Evolutionary conservation across 805 yeast species (phyloP).

Genomic region (Candida cerambycidarum): DNA sequence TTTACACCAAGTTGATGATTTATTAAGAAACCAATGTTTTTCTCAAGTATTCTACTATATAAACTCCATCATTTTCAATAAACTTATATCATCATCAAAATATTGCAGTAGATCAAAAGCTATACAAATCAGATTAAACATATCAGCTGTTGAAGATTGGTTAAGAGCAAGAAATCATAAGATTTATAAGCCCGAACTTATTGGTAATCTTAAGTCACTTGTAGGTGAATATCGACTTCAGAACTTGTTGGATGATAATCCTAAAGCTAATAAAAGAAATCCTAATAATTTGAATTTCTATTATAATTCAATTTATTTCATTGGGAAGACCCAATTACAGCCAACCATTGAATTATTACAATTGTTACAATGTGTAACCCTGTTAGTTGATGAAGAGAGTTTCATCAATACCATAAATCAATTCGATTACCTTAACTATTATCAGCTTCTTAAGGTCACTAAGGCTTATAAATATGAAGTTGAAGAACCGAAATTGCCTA

Average conservation of each 20-base stretch:
- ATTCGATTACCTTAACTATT: conserved; percentile 59
- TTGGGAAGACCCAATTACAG: conserved; percentile 65
- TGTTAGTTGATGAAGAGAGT: conserved; percentile 63
- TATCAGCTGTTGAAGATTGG: conserved; percentile 93
- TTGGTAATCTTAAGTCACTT: conserved; percentile 29
- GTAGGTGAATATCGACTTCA: conserved; percentile 13
- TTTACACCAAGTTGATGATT: conserved; percentile 75
- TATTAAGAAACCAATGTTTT: conserved; percentile 74
- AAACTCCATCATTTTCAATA: conserved; percentile 69
- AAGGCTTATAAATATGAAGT: conserved; percentile 84
- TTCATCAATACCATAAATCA: conserved; percentile 53
- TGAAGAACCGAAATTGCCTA: conserved; percentile 67
- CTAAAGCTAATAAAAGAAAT: conserved; percentile 21
- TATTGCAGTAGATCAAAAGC: conserved; percentile 81
- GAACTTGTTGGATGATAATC: conserved; percentile 24
- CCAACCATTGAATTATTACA: conserved; percentile 80
- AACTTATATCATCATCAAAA: conserved; percentile 63
- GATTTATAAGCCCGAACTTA: conserved; percentile 31
- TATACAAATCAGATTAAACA: conserved; percentile 81
- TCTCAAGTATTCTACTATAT: conserved; percentile 79
- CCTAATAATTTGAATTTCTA: conserved; percentile 56
- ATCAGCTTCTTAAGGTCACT: conserved; percentile 67
- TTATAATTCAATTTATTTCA: conserved; percentile 61
- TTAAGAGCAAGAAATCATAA: conserved; percentile 64
- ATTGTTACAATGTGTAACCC: conserved; percentile 85